Evolutionary conservation across 2,329 filamentous ascomycete species (phyloP), one percentile per base, ranked within the genome.

Genomic region (Biscogniauxia marginata): DNA sequence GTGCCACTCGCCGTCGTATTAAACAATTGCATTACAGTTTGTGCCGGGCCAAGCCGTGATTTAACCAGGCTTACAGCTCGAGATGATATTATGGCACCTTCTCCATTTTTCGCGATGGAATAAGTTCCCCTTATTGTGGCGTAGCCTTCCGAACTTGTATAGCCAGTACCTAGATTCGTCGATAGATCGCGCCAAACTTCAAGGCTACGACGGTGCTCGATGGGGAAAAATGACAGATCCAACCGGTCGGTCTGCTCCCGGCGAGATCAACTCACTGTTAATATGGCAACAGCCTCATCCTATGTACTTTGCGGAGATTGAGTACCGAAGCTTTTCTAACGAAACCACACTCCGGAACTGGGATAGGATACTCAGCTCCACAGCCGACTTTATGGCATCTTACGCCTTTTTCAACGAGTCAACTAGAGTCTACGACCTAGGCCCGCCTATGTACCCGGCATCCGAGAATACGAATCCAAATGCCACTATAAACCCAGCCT

Each of bases 241-340:
- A 0, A 78, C 75, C 0, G 81, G 82, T 22, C 73, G 79, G 9
- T 81, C 77, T 48, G 80, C 82, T 1, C 83, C 84, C 0, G 84
- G 84, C 2, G 79, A 83, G 59, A 85, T 86, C 65, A 86, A 86
- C 65, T 79, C 77, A 8, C 71, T 86, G 1, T 71, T 87, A 3
- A 81, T 85, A 55, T 86, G 84, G 84, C 84, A 86, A 62, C 84
- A 85, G 62, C 83, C 82, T 7, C 84, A 86, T 65, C 75, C 79
- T 0, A 80, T 85, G 74, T 83, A 82, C 64, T 83, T 85, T 62
- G 84, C 83, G 0, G 82, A 84, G 65, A 69, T 79, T 18, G 79
- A 83, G 63, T 84, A 80, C 63, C 74, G 79, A 20, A 73, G 73
- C 0, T 77, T 73, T 52, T 76, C 79, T 0, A 74, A 70, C 7